These are phyloP conservation scores for Yarrowia osloensis DNA, from an alignment of 805 yeast genomes.

Conservation along the genomic window DNA sequence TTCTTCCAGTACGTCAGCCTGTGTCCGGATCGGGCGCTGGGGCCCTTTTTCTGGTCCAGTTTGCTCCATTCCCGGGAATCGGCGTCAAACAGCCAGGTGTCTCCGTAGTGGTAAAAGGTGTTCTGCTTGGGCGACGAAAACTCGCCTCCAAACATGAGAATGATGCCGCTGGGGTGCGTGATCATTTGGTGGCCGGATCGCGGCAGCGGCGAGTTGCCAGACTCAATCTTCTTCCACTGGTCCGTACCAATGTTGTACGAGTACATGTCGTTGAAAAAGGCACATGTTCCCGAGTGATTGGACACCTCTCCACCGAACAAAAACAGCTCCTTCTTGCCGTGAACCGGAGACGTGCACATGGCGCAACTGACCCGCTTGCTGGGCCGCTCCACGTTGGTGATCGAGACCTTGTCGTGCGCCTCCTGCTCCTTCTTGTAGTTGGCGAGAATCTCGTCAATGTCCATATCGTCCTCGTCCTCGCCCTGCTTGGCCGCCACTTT, in stretches of 20 bases:
- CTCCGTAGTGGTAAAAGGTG: slow-evolving; percentile 94
- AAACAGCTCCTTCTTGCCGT: slow-evolving; percentile 73
- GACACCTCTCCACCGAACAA: slow-evolving; percentile 89
- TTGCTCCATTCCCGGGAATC: slow-evolving; percentile 87
- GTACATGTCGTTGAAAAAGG: slow-evolving; percentile 79
- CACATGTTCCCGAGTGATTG: slow-evolving; percentile 44
- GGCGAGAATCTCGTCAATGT: slow-evolving; percentile 78
- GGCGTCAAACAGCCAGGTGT: slow-evolving; percentile 90
- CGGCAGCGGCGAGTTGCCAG: slow-evolving; percentile 88
- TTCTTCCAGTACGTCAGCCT: slow-evolving; percentile 91
- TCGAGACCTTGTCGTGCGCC: slow-evolving; percentile 67
- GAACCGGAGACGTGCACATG: slow-evolving; percentile 71
- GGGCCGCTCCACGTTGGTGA: slow-evolving; percentile 63
- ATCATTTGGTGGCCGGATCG: slow-evolving; percentile 93
- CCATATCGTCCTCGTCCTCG: slow-evolving; percentile 81
- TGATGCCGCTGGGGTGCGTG: slow-evolving; percentile 86
- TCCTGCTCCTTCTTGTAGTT: slow-evolving; percentile 80
- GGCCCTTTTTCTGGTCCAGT: slow-evolving; percentile 67
- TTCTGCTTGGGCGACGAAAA: slow-evolving; percentile 95
- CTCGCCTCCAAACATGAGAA: slow-evolving; percentile 92
- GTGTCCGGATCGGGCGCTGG: slow-evolving; percentile 89
- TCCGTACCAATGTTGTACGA: slow-evolving; percentile 74
- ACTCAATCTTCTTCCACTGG: slow-evolving; percentile 74
- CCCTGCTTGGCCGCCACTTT: slow-evolving; percentile 73
- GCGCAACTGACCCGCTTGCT: slow-evolving; percentile 70